Evolutionary conservation across 2,329 filamentous ascomycete genomes (phyloP), one percentile per base, ranked within the genome.

Genomic region (Claviceps monticola): DNA sequence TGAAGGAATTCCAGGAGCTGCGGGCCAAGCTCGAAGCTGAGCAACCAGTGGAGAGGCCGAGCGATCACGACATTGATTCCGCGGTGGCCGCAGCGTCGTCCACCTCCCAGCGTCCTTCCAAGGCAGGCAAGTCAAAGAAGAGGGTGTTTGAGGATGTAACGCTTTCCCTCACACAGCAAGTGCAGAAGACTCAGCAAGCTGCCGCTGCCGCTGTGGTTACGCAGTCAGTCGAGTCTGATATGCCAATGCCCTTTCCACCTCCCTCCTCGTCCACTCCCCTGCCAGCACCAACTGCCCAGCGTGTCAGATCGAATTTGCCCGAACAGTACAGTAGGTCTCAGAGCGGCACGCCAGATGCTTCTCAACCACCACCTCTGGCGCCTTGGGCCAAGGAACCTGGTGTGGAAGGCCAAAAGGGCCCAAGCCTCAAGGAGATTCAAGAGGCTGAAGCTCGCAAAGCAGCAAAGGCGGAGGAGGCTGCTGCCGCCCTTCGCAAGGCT

Each of bases 401-500:
- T 48, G 70, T 74, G 5, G 76, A 81, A 54, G 71, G 77, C 23
- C 81, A 87, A 42, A 94, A 87, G 67, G 90, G 89, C 0, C 93
- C 91, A 2, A 96, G 90, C 54, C 73, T 98, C 56, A 95, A 89
- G 70, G 90, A 98, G 64, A 98, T 98, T 23, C 93, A 98, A 66
- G 91, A 95, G 66, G 84, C 88, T 4, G 93, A 98, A 66, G 91
- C 91, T 38, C 88, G 86, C 62, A 94, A 93, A 65, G 90, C 90
- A 11, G 91, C 91, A 49, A 87, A 94, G 68, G 83, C 81, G 13
- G 91, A 97, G 63, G 88, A 93, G 62, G 71, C 82, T 51, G 88
- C 87, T 16, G 82, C 83, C 38, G 84, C 87, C 43, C 78, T 84
- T 54, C 85, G 90, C 58, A 87, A 86, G 59, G 83, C 83, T 47